Percentiles rank a stretch among this genome's conserved stretches.
Conservation (phyloP, 2,329 filamentous ascomycete species). For the Fusarium redolens region DNA sequence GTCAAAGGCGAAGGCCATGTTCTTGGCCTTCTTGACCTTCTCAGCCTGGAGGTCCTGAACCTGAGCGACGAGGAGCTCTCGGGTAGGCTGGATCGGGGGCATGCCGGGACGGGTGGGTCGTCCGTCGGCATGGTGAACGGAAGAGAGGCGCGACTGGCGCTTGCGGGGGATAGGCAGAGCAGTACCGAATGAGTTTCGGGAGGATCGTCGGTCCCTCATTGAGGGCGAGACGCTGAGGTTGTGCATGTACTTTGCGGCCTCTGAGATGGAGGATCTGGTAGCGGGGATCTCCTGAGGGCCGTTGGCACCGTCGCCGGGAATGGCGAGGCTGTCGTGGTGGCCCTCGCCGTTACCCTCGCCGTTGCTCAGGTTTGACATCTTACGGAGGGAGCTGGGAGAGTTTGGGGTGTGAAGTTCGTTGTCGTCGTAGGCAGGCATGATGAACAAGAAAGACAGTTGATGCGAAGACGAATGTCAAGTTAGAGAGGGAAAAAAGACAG, state of each 20-base stretch:
- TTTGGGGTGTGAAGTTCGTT: conserved; percentile 56
- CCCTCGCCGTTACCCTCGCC: conserved; percentile 22
- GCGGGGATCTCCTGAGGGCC: conserved; percentile 77
- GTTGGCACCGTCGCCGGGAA: conserved; percentile 57
- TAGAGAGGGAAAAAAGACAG: conserved; percentile 20
- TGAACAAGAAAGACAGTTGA: conserved; percentile 41
- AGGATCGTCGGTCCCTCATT: conserved; percentile 73
- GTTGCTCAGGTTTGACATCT: conserved; percentile 25
- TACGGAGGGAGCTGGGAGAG: conserved; percentile 36
- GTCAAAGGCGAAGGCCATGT: conserved; percentile 83
- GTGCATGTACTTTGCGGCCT: conserved; percentile 78
- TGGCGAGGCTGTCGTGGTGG: conserved; percentile 31
- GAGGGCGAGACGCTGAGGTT: conserved; percentile 75
- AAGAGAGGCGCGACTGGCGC: conserved; percentile 74
- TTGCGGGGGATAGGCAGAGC: conserved; percentile 79
- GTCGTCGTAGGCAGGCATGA: conserved; percentile 71
- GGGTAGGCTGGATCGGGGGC: conserved; percentile 69
- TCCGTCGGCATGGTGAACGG: conserved; percentile 63
- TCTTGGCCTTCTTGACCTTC: conserved; percentile 76
- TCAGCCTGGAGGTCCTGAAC: conserved; percentile 74
- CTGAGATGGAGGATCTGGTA: conserved; percentile 73
- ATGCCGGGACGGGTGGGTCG: conserved; percentile 64
- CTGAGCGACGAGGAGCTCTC: conserved; percentile 76
- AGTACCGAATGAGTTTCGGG: conserved; percentile 80
- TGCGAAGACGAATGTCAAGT: conserved; percentile 3